Conservation (phyloP, 805 yeast species). For the Hanseniaspora osmophila region DNA sequence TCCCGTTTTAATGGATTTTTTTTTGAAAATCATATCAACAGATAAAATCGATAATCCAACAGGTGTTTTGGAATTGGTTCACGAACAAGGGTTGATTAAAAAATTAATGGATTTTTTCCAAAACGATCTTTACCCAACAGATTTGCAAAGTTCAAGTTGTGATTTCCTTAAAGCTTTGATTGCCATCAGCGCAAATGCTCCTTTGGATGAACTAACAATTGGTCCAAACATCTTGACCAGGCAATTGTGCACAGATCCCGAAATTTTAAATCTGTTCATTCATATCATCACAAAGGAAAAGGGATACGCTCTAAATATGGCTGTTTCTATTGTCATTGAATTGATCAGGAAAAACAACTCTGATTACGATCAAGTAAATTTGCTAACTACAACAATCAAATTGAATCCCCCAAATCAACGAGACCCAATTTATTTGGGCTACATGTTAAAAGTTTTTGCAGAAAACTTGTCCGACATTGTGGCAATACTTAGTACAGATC, state of each 20-base stretch:
- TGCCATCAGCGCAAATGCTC: constrained; percentile 88
- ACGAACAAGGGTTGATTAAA: constrained; percentile 58
- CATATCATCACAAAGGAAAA: constrained; percentile 50
- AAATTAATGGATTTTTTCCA: constrained; percentile 49
- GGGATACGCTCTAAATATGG: constrained; percentile 76
- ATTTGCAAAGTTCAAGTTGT: constrained; percentile 80
- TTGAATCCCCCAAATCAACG: constrained; percentile 79
- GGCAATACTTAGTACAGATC: background rate
- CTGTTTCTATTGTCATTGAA: constrained; percentile 87
- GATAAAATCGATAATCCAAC: constrained; percentile 83
- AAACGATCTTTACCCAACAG: constrained; percentile 42
- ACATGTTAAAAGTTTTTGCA: constrained; percentile 61
- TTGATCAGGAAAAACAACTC: constrained; percentile 89
- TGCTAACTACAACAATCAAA: constrained; percentile 57
- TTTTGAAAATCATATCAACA: constrained; percentile 77
- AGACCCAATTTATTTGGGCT: constrained; percentile 84
- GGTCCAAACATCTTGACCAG: constrained; percentile 90
- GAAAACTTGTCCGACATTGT: constrained; percentile 41
- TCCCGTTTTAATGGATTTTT: constrained; percentile 82
- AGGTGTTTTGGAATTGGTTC: constrained; percentile 68
- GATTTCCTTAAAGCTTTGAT: constrained; percentile 88
- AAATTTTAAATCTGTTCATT: constrained; percentile 43
- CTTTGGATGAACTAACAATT: constrained; percentile 60
- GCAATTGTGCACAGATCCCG: constrained; percentile 60
- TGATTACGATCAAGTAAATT: constrained; percentile 80